Base-by-base conservation (phyloP, 1,284 basidiomycete species). In the Butyriboletus appendiculatus region DNA sequence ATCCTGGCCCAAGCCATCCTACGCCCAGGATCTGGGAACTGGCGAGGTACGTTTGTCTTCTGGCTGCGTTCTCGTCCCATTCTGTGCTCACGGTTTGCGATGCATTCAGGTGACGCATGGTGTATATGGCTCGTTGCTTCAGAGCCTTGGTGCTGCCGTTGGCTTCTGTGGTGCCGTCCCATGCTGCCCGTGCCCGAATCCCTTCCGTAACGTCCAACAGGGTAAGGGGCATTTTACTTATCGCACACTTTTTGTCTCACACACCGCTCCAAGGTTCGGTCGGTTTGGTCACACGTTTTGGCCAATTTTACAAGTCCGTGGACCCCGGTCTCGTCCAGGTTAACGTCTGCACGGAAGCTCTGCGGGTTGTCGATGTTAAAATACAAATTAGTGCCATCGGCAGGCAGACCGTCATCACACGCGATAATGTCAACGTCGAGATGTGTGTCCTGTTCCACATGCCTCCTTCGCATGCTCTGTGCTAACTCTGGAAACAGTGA, bases 241-340 rank as follows among this genome's bases (percentile, higher is more conserved):
- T 45, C 51, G 22, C 45, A 42, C 50, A 50, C 45, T 15, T 42
- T 42, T 33, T 33, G 40, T 50, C 48, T 63, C 48, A 60, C 52
- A 41, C 39, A 42, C n/a, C 12, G 18, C 15, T 48, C 24, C 62
- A 54, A 91, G 87, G 91, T 48, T 88, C 90, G 45, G 94, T 97
- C 60, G 95, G 96, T 52, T 81, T 98, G 50, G 85, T 98, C 65
- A 86, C 88, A 46, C 87, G 94, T 52, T 97, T 97, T 69, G 94
- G 95, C 54, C 84, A 95, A 70, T 97, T 96, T 80, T 96, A 95
- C 84, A 92, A 90, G 71, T 86, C 90, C 7, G 94, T 96, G 60
- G 95, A 98, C 70, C 95, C 95, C 1, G 95, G 95, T 61, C 81
- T 98, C 22, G 88, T 90, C 49, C 85, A 93, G 64, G 87, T 98